Evolutionary conservation across 2,329 filamentous ascomycete genomes (phyloP).

Genomic region (Thelonectria blattea): DNA sequence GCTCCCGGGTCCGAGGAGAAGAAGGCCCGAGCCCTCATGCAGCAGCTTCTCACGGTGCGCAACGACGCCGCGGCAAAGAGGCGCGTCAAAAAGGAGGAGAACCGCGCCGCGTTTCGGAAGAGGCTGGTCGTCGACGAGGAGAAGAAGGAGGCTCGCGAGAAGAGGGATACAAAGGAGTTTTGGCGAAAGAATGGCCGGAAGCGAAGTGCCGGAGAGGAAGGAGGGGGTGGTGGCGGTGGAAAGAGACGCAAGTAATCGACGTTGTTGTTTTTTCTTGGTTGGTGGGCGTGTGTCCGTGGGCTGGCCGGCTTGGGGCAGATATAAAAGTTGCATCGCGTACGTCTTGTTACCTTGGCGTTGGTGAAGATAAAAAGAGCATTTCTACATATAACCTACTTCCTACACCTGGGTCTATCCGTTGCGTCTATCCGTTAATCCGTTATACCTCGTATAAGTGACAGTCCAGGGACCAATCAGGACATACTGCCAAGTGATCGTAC

Average conservation of each 20-base stretch:
- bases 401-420: no score
- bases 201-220: constrained; percentile 53
- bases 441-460: no score
- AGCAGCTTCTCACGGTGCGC: constrained; percentile 87
- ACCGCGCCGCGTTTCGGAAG: constrained; percentile 78
- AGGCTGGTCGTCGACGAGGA: constrained; percentile 83
- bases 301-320: constrained; percentile 8
- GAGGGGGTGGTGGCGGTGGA: constrained; percentile 41
- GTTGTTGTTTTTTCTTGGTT: background rate
- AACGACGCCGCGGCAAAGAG: constrained; percentile 91
- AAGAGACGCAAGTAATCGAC: constrained; percentile 42
- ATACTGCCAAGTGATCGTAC: no score
- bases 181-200: constrained; percentile 90
- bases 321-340: constrained; percentile 28
- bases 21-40: constrained; percentile 85
- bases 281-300: background rate
- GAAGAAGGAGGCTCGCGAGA: constrained; percentile 86
- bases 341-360: constrained; percentile 35
- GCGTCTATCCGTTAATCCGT: no score
- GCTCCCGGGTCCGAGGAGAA: constrained; percentile 84
- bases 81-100: constrained; percentile 84
- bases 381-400: background rate
- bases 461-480: no score
- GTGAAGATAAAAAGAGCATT: constrained; percentile 24
- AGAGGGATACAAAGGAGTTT: constrained; percentile 89